Percentiles rank a stretch among this genome's conserved stretches.
Evolutionary conservation across 2,329 filamentous ascomycete genomes (phyloP).

Genomic region (Eutypella sp.): DNA sequence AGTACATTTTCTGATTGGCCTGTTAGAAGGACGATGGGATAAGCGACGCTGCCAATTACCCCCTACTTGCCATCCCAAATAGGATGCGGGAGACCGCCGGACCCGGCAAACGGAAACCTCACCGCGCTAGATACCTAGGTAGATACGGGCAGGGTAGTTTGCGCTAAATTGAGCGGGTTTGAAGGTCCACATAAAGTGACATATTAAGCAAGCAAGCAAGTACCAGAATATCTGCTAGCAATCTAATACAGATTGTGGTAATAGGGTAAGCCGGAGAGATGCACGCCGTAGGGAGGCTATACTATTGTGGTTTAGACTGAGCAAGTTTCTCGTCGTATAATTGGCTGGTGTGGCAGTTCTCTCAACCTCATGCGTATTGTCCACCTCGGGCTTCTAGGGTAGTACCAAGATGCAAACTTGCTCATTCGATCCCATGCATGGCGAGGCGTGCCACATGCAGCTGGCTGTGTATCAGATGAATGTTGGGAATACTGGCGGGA

Average conservation of each 20-base stretch:
- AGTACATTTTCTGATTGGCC: not conserved
- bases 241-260: not conserved
- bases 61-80: not conserved
- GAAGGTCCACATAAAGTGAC: not conserved
- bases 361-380: not conserved
- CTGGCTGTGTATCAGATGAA: not conserved
- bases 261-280: not conserved
- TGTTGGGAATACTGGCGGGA: not conserved
- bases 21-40: not conserved
- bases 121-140: not conserved
- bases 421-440: not conserved
- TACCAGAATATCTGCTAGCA: not conserved
- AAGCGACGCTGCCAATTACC: not conserved
- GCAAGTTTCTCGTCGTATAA: not conserved
- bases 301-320: not conserved
- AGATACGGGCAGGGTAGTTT: too few species aligned
- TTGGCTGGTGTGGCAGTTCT: not conserved
- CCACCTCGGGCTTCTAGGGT: too few species aligned
- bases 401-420: not conserved
- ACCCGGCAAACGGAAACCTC: not conserved
- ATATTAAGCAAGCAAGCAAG: not conserved
- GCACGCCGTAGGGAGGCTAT: not conserved
- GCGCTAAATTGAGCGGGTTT: not conserved
- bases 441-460: not conserved
- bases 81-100: not conserved